Percentiles rank a stretch among this genome's conserved stretches.
These are phyloP conservation scores for Trichophyton simii DNA, from an alignment of 2,329 filamentous ascomycete genomes.

Conservation along the genomic window DNA sequence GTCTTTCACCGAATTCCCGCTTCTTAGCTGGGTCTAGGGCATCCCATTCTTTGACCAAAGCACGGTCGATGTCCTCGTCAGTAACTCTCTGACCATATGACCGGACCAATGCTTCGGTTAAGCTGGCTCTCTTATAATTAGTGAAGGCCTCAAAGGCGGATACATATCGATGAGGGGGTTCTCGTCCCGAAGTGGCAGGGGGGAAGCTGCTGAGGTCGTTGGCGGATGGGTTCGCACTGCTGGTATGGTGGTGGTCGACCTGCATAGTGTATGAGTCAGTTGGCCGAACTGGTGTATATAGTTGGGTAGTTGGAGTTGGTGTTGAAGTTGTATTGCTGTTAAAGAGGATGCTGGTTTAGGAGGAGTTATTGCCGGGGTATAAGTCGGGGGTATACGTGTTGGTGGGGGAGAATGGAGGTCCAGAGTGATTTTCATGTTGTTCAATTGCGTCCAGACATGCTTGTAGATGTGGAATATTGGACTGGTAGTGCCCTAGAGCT, in stretches of 20 bases:
- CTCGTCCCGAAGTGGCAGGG: constrained; percentile 5
- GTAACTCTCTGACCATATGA: constrained; percentile 11
- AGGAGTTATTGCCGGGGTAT: neutral
- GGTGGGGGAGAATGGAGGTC: constrained; percentile 1
- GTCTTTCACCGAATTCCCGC: constrained; percentile 14
- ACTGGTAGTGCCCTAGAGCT: too few species aligned
- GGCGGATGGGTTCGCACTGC: constrained; percentile 1
- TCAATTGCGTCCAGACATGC: neutral
- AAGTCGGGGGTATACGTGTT: constrained; percentile 4
- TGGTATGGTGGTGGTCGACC: neutral
- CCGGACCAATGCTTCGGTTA: constrained; percentile 10
- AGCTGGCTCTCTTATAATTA: constrained; percentile 12
- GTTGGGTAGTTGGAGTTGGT: neutral
- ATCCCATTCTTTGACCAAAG: constrained; percentile 13
- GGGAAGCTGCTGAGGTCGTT: constrained; percentile 1
- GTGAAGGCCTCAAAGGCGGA: constrained; percentile 15
- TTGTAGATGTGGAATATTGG: too few species aligned
- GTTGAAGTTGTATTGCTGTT: neutral
- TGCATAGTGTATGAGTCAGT: constrained; percentile 3
- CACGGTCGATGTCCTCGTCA: constrained; percentile 13
- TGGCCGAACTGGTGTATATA: constrained; percentile 1
- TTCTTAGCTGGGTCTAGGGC: constrained; percentile 22
- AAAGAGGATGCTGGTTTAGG: neutral
- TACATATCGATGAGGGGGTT: constrained; percentile 10
- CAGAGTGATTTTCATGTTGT: constrained; percentile 6